Base-by-base conservation (phyloP, 2,329 filamentous ascomycete genomes). In the Periconia macrospinosa region DNA sequence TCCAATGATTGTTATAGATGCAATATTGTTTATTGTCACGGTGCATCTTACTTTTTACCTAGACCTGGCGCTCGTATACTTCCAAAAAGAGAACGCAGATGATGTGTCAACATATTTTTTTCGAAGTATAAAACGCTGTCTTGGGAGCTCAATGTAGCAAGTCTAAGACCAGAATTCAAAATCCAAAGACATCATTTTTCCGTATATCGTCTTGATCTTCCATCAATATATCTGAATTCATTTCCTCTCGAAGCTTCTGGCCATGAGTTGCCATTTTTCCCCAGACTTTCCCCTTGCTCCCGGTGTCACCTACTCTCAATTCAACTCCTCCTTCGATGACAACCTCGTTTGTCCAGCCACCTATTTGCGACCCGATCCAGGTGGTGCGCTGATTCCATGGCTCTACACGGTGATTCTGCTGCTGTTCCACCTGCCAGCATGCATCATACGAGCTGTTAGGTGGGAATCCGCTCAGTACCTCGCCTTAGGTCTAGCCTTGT, bases 401-500 rank as follows among this genome's bases (percentile, higher is more conserved):
- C 40, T 52, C 9, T 49, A 43, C 41, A 11, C 41, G 41, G 17
- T 42, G 10, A 18, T 52, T 19, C 27, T 57, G 2, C 40, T 52
- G 6, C 19, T 51, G 6, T 49, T 57, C 35, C 54, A 57, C 37
- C 35, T 57, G 1, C 54, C 54, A 40, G 45, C 54, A 13, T 56
- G 53, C 18, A 50, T 58, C 35, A 56, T 58, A n/a, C 56, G 56
- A 2, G 56, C 48, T 3, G 53, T 56, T 10, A 35, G 49, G 27
- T 58, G 56, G 56, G 56, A 58, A 40, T 49, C 47, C 37, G 56
- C 56, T 17, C 56, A 56, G 42, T 58, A 58, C 37, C 45, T 58
- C 41, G 56, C 56, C 11, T 20, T 59, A 19, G 56, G 48, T 13
- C 44, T 59, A 9, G 56, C 51, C 1, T 30, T 57, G 14, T 40